These are phyloP conservation scores for Xerocomus spinulosus DNA, from an alignment of 768 basidiomycete species.

Conservation along the genomic window DNA sequence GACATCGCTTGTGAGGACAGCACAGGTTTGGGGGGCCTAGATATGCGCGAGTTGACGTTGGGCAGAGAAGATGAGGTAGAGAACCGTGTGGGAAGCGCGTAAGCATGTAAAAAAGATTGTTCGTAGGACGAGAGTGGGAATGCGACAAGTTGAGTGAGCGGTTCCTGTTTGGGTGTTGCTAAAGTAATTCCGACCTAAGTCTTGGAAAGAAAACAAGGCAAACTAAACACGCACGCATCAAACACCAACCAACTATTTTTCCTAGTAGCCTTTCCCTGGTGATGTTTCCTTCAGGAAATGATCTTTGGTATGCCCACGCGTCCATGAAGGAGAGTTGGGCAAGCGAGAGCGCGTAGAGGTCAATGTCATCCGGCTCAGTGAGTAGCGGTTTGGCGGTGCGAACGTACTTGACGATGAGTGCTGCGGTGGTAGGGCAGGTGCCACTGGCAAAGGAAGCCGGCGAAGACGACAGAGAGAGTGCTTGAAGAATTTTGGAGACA, in stretches of 20 bases:
- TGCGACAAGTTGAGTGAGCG: slow-evolving; percentile 58
- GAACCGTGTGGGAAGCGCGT: slow-evolving; percentile 49
- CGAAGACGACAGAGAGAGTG: slow-evolving; percentile 40
- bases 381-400: slow-evolving; percentile 71
- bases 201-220: not conserved
- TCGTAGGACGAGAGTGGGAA: slow-evolving; percentile 66
- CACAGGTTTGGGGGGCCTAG: not conserved
- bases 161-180: slow-evolving; percentile 57
- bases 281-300: slow-evolving; percentile 56
- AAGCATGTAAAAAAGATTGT: slow-evolving; percentile 50
- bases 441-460: slow-evolving; percentile 32
- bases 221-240: slow-evolving; percentile 52
- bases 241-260: slow-evolving; percentile 62
- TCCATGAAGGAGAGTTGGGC: slow-evolving; percentile 60
- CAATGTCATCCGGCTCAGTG: slow-evolving; percentile 64
- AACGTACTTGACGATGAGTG: slow-evolving; percentile 66
- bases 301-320: slow-evolving; percentile 73
- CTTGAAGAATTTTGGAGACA: slow-evolving; percentile 71
- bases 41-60: not conserved
- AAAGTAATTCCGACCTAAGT: slow-evolving; percentile 2
- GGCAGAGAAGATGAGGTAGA: slow-evolving; percentile 30
- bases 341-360: slow-evolving; percentile 64
- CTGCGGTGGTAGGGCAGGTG: slow-evolving; percentile 11
- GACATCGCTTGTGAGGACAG: slow-evolving; percentile 48
- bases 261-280: slow-evolving; percentile 51